Base-by-base conservation (phyloP, 2,329 filamentous ascomycete species). In the Trichoderma sp. region DNA sequence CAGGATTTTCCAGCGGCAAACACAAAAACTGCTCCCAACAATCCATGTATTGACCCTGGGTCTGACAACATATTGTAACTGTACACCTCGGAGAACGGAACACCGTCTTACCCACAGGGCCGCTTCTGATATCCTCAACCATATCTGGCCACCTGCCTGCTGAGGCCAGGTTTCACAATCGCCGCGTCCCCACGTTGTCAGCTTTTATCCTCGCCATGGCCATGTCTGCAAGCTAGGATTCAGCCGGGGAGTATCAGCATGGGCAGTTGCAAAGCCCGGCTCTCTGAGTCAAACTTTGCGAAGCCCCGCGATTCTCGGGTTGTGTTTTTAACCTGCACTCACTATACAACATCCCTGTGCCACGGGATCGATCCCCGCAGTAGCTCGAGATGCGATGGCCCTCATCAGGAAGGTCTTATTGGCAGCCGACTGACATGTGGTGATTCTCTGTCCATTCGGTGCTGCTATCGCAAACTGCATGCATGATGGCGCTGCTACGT, bases 381-480 rank as follows among this genome's bases (percentile, higher is more conserved):
- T 70, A 65, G 59, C 61, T 43, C 28, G 50, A 64, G 50, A 63
- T 64, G 68, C 30, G 47, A 59, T 50, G 34, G 59, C 43, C 61
- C 61, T 64, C 61, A 57, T 70, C 67, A 65, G 68, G 68, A 70
- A 70, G 68, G 68, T 70, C 68, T 70, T 26, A 57, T 59, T 47
- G 34, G 66, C 55, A 65, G 62, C 39, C 36, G 62, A 50, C 28
- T 50, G 36, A 59, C 36, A 47, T 43, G 36, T 59, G 55, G 55
- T 39, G 66, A 59, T 59, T 50, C 43, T 47, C 36, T 36, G 66
- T 68, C 55, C 66, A 68, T 55, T 68, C 55, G 66, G 34, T 68
- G 66, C 66, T 50, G 55, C 55, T 28, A 50, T 68, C 36, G 28
- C 55, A 68, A 61, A 30, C 36, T 30, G 36, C 66, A 26, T 68